Conservation (phyloP, 116 monocot species). For the Cymodocea nodosa region DNA sequence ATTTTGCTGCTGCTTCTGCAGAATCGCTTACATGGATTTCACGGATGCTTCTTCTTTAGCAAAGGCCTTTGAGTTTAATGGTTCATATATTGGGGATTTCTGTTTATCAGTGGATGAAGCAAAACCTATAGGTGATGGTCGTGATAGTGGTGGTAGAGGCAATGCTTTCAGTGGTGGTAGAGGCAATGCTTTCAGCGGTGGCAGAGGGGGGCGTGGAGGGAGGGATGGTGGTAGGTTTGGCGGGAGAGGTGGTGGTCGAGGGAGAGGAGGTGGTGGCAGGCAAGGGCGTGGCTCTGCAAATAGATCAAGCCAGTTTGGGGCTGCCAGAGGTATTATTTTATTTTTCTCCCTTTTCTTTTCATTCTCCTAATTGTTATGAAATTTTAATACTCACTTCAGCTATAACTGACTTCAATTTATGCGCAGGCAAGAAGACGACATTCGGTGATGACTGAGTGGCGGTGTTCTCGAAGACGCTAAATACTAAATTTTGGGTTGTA, state of each 20-base stretch:
- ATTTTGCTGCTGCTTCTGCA: constrained; percentile 10
- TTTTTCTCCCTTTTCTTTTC: neutral
- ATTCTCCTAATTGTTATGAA: neutral
- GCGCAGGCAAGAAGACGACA: too few relatives aligned
- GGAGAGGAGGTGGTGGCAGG: constrained; percentile 5
- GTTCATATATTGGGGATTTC: constrained; percentile 8
- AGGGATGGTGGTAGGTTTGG: constrained; percentile 4
- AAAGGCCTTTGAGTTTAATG: constrained; percentile 12
- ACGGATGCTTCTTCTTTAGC: constrained; percentile 18
- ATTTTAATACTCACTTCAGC: too few relatives aligned
- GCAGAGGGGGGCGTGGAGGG: constrained; percentile 3
- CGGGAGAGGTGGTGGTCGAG: neutral
- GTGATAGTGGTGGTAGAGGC: constrained; percentile 1
- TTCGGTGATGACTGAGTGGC: too few relatives aligned
- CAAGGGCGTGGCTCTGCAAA: neutral
- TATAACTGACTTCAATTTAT: too few relatives aligned
- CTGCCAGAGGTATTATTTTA: constrained; percentile 1
- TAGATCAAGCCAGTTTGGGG: constrained; percentile 4
- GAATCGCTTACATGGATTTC: constrained; percentile 76
- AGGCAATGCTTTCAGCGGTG: constrained; percentile 3
- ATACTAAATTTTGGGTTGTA: too few relatives aligned
- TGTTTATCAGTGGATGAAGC: constrained; percentile 14
- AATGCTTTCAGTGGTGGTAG: constrained; percentile 2
- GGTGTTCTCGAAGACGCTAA: too few relatives aligned
- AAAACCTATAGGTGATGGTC: constrained; percentile 2